Base-by-base conservation (phyloP, 805 yeast genomes). In the Helenozyma baotianmanensis region DNA sequence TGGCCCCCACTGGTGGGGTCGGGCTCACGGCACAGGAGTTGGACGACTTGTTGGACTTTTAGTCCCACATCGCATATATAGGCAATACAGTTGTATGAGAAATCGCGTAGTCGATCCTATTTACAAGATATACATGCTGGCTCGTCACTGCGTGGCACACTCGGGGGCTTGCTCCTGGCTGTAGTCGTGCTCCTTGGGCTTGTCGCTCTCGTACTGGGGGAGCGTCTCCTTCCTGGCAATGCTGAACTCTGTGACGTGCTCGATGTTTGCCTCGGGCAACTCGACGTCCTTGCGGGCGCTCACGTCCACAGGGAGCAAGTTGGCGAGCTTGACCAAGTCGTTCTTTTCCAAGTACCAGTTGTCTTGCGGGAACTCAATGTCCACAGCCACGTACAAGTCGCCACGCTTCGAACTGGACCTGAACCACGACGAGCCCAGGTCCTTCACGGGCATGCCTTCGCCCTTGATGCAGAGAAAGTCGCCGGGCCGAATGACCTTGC, bases 381-480 rank as follows among this genome's bases (percentile, higher is more conserved):
- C 75, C n/a, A 85, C 56, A 32, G 69, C 74, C 12, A 88, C 65
- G 48, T 77, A 87, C 42, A 88, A 60, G 54, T 84, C 84, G 16
- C 96, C 96, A 27, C 62, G 62, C 32, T 45, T 49, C 39, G 45
- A 50, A 9, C 38, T 52, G 4, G 56, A 40, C 4, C 37, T 26
- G 17, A 45, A 45, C 50, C 48, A 43, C n/a, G 44, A 21, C 3
- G 46, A 24, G 11, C 50, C 42, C 27, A 36, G 36, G n/a, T 47
- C 43, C 37, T 62, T 59, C 4, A 73, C 49, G 1, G 96, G 96
- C 94, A 90, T 86, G 4, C 97, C 97, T 55, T 87, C 95, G 25
- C 73, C 72, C 24, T 68, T 57, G 9, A 89, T 62, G 38, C 77
- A 68, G 21, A 89, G 54, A 35, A 62, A 70, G 42, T 86, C 85